phyloP scores from a whole-genome alignment of 2,329 filamentous ascomycete genomes.

The Boeremia exigua region DNA sequence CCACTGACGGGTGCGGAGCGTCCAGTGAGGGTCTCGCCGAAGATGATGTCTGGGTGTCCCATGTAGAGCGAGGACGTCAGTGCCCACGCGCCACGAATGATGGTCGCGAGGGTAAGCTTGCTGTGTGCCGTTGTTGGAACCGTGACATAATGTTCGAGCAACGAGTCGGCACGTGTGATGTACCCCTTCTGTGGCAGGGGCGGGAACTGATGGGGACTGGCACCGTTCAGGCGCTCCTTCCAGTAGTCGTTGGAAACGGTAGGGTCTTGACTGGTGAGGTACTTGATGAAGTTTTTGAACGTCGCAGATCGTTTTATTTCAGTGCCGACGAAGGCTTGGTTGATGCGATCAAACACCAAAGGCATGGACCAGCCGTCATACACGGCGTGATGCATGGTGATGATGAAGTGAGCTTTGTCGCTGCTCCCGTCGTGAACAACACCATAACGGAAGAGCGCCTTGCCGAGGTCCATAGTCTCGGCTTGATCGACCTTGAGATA shows the following conservation, averaged over 20 bases:
- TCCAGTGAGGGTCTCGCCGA: constrained; percentile 67
- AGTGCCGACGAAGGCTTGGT: constrained; percentile 38
- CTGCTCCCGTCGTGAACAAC: constrained; percentile 34
- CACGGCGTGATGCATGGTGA: constrained; percentile 59
- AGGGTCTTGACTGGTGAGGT: constrained; percentile 53
- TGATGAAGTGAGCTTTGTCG: constrained; percentile 51
- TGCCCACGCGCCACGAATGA: constrained; percentile 67
- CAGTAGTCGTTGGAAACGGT: constrained; percentile 55
- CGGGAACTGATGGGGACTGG: constrained; percentile 58
- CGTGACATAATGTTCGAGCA: constrained; percentile 57
- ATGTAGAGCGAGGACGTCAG: constrained; percentile 63
- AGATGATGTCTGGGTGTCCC: constrained; percentile 60
- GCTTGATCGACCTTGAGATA: constrained; percentile 46
- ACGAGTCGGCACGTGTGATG: constrained; percentile 57
- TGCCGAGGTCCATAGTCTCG: constrained; percentile 49
- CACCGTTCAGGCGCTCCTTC: constrained; percentile 54
- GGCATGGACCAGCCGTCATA: constrained; percentile 58
- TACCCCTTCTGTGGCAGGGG: constrained; percentile 54
- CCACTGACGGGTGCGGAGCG: constrained; percentile 55
- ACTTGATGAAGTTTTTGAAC: constrained; percentile 59
- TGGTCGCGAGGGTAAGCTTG: constrained; percentile 56
- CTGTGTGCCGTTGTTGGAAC: constrained; percentile 39
- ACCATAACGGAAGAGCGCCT: constrained; percentile 47
- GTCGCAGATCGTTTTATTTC: constrained; percentile 33
- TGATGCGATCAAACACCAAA: constrained; percentile 44